Percentiles rank a stretch among this genome's conserved stretches.
Evolutionary conservation across 164 flowering plant species (phyloP).

Genomic region (Euptelea pleiosperma): DNA sequence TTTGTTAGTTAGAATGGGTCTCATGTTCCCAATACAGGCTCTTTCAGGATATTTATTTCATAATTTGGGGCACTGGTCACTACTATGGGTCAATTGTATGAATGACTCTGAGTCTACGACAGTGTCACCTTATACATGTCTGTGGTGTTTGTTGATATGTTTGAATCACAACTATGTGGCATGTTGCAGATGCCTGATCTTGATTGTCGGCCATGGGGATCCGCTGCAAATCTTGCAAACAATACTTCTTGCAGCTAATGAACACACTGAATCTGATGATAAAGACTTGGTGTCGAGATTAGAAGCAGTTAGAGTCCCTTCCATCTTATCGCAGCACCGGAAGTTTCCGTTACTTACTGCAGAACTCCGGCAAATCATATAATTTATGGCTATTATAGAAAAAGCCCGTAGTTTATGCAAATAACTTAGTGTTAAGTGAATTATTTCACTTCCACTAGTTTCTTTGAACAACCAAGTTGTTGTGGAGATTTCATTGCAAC

Average conservation of each 20-base stretch:
- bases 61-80: too few species aligned
- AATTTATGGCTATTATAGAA: constrained; percentile 1
- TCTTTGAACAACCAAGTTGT: too few species aligned
- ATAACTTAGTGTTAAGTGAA: too few species aligned
- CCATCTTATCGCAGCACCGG: constrained; percentile 77
- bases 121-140: too few species aligned
- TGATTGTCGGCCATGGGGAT: constrained; percentile 94
- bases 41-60: too few species aligned
- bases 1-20: too few species aligned
- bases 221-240: constrained; percentile 90
- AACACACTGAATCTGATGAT: constrained; percentile 18
- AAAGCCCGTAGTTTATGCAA: too few species aligned
- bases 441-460: too few species aligned
- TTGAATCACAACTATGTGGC: not conserved
- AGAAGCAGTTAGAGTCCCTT: constrained; percentile 35
- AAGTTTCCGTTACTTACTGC: constrained; percentile 70
- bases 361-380: constrained; percentile 55
- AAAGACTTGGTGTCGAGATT: constrained; percentile 49
- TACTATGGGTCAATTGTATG: too few species aligned
- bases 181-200: constrained; percentile 56
- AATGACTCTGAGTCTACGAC: too few species aligned
- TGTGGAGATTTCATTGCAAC: too few species aligned
- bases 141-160: not conserved
- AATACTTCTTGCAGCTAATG: constrained; percentile 49
- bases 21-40: too few species aligned